Evolutionary conservation across 331 rosid species (phyloP).

Genomic region (Arachis monticola): DNA sequence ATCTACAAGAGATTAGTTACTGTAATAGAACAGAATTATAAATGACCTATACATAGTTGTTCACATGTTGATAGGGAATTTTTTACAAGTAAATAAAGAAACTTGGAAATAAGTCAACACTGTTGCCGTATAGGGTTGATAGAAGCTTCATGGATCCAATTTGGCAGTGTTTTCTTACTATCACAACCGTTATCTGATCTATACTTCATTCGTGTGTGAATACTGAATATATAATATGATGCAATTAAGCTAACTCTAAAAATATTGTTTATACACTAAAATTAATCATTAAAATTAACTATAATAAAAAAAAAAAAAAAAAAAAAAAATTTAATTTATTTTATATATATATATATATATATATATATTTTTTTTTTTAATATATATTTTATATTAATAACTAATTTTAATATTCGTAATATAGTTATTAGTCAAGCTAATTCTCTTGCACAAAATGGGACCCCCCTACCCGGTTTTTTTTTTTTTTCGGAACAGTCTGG

Average conservation of each 20-base stretch:
- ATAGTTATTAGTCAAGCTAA: too few relatives aligned
- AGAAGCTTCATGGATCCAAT: conserved; percentile 34
- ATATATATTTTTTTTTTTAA: too few relatives aligned
- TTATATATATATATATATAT: too few relatives aligned
- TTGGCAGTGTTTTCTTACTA: conserved; percentile 29
- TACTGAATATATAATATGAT: conserved; percentile 34
- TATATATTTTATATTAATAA: too few relatives aligned
- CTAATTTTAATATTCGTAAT: too few relatives aligned
- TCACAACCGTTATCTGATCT: conserved; percentile 38
- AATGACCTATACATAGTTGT: conserved; percentile 21
- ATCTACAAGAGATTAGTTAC: conserved; percentile 8
- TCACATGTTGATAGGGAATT: neutral
- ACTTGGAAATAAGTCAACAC: conserved; percentile 37
- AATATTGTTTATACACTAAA: too few relatives aligned
- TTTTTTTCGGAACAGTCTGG: too few relatives aligned
- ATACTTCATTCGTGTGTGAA: conserved; percentile 48
- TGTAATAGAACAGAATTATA: conserved; percentile 35
- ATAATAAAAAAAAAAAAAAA: too few relatives aligned
- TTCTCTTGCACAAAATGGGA: conserved; percentile 47
- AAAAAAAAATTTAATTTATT: too few relatives aligned
- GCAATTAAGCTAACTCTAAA: neutral
- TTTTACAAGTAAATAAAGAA: neutral
- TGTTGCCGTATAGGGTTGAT: conserved; percentile 30
- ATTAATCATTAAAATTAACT: too few relatives aligned
- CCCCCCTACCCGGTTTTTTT: conserved; percentile 22